Base-by-base conservation (phyloP, 495 filamentous ascomycete genomes). In the Penicillium malachiteum region DNA sequence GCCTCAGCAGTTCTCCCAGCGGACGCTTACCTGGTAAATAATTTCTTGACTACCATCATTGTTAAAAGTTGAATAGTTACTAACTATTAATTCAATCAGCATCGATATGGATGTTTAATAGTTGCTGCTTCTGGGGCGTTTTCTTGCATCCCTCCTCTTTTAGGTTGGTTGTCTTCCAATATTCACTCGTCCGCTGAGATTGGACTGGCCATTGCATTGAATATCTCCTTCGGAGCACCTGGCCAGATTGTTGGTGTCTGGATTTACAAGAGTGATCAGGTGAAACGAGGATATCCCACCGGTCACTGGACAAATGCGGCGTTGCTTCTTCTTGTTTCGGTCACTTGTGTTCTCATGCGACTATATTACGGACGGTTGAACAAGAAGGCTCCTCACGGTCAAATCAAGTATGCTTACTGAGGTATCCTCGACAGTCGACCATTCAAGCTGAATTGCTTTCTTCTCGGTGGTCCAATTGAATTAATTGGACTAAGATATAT, bases 181-280 rank as follows among this genome's bases (percentile, higher is more conserved):
- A 68, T 87, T 17, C 75, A 80, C 66, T 78, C 75, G 41, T 87
- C 85, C 1, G 81, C 77, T 0, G 74, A 82, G 3, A 78, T 79
- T 0, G 85, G 84, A 0, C 72, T 88, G 2, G 85, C 84, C 0
- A 85, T 88, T 42, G 86, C 84, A 3, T 60, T 89, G 46, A 87
- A 87, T 54, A 81, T 86, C 30, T 78, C 78, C 0, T 71, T 86
- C 39, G 85, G 84, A 2, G 83, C 81, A 0, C 78, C 83, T 0
- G 85, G 85, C 4, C 84, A 87, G 67, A 87, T 88, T 30, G 80
- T 81, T 0, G 84, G 84, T 0, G 84, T 87, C n/a, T 89, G 84
- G 80, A 86, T 87, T 35, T 89, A 87, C 66, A 84, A 83, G 60
- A 69, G 76, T 0, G 68, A 83, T 39, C 84, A 89, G 65, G 76